phyloP scores from a whole-genome alignment of 495 filamentous ascomycete species.

The Mycothermus thermophilus region DNA sequence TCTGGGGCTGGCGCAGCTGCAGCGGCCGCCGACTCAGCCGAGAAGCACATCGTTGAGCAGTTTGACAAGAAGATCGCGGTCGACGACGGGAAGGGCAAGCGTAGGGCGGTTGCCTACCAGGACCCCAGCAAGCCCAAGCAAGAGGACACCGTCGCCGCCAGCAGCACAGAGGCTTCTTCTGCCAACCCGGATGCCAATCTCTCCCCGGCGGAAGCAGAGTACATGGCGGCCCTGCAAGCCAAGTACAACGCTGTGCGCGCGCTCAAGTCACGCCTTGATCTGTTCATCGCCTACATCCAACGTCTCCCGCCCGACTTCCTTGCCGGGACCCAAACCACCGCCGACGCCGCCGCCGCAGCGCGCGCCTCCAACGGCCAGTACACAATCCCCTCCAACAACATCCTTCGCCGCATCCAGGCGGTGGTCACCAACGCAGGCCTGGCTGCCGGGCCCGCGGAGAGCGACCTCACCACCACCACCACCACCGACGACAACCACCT shows the following conservation, averaged over 20 bases:
- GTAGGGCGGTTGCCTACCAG: conserved; percentile 21
- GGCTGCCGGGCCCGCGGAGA: too few species aligned
- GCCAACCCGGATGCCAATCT: conserved; percentile 36
- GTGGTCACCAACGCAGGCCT: conserved; percentile 49
- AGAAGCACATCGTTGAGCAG: conserved; percentile 18
- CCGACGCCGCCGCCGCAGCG: conserved; percentile 19
- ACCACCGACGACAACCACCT: conserved; percentile 8
- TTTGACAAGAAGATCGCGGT: conserved; percentile 24
- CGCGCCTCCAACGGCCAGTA: conserved; percentile 26
- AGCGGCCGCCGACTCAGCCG: conserved; percentile 43
- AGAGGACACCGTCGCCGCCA: conserved; percentile 18
- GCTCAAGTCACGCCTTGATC: conserved; percentile 67
- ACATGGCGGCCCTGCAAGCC: conserved; percentile 53
- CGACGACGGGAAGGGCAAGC: conserved; percentile 34
- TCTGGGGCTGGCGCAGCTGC: conserved; percentile 66
- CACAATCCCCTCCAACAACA: conserved; percentile 45
- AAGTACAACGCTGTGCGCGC: conserved; percentile 88
- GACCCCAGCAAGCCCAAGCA: conserved; percentile 21
- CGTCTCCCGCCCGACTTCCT: conserved; percentile 53
- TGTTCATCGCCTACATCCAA: conserved; percentile 69
- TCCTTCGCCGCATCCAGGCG: conserved; percentile 53
- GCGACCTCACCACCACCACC: conserved; percentile 41
- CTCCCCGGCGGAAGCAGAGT: conserved; percentile 67
- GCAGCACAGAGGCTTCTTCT: not conserved
- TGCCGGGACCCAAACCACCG: conserved; percentile 22